Conservation (phyloP, 1,284 basidiomycete species). For the Sparassis latifolia region DNA sequence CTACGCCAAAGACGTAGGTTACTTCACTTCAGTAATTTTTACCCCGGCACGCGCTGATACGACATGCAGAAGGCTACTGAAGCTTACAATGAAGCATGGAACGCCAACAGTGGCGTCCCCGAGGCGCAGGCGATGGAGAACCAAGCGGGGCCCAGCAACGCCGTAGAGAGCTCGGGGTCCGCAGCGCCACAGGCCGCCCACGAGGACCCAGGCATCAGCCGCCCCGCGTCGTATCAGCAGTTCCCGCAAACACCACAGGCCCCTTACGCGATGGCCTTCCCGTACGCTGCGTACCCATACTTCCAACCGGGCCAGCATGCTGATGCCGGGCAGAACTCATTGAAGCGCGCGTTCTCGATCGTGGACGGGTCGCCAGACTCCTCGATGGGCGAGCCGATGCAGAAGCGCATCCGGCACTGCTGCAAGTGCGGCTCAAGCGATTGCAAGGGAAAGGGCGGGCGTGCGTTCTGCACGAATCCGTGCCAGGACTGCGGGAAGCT, state of each 20-base stretch:
- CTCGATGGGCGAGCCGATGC: constrained; percentile 19
- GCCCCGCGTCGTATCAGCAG: constrained; percentile 12
- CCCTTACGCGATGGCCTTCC: constrained; percentile 23
- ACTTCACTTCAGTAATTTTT: constrained; percentile 2
- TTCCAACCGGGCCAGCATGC: constrained; percentile 15
- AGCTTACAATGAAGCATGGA: constrained; percentile 51
- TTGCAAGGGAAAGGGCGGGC: constrained; percentile 72
- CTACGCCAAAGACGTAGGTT: constrained; percentile 21
- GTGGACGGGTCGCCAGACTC: constrained; percentile 20
- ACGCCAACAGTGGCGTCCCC: constrained; percentile 38
- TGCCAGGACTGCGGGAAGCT: constrained; percentile 73
- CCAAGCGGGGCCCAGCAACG: constrained; percentile 17
- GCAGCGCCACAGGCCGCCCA: constrained; percentile 2
- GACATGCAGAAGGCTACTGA: constrained; percentile 32
- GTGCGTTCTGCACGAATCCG: constrained; percentile 57
- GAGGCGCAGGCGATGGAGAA: constrained; percentile 18
- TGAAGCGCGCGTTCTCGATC: constrained; percentile 26
- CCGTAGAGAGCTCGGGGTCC: constrained; percentile 8
- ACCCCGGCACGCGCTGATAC: constrained; percentile 2
- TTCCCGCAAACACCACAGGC: constrained; percentile 19
- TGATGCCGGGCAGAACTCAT: background rate
- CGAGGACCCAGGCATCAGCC: constrained; percentile 6
- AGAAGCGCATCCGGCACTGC: constrained; percentile 45
- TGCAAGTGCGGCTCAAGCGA: constrained; percentile 71
- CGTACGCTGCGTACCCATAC: constrained; percentile 20